Conservation (phyloP, 1,284 basidiomycete genomes). For the Garcileccinum viscosum region DNA sequence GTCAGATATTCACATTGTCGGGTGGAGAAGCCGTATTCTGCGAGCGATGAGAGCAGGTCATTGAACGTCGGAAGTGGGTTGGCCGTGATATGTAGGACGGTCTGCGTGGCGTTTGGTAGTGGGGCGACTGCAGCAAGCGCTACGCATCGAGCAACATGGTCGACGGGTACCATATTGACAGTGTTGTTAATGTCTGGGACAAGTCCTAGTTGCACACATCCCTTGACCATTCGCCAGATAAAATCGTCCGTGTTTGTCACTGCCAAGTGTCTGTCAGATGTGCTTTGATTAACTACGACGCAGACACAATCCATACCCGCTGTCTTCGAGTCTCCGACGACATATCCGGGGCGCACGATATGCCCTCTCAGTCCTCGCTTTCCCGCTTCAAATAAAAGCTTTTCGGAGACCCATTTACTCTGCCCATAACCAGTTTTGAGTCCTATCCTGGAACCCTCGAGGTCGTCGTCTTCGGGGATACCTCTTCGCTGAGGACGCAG, state of each 20-base stretch:
- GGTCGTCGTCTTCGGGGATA: slow-evolving; percentile 87
- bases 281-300: slow-evolving; percentile 1
- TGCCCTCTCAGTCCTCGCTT: slow-evolving; percentile 86
- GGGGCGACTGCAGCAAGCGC: slow-evolving; percentile 73
- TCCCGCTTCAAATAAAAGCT: slow-evolving; percentile 90
- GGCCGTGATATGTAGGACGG: slow-evolving; percentile 90
- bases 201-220: slow-evolving; percentile 93
- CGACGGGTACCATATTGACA: slow-evolving; percentile 98
- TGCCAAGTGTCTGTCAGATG: slow-evolving; percentile 35
- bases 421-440: slow-evolving; percentile 96
- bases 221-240: slow-evolving; percentile 97
- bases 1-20: slow-evolving; percentile 86
- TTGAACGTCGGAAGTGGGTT: slow-evolving; percentile 92
- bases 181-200: slow-evolving; percentile 99
- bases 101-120: slow-evolving; percentile 55
- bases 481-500: slow-evolving; percentile 60
- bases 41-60: slow-evolving; percentile 79
- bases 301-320: slow-evolving; percentile 65
- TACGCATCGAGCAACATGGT: slow-evolving; percentile 90
- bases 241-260: slow-evolving; percentile 99
- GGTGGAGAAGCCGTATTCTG: slow-evolving; percentile 83
- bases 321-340: slow-evolving; percentile 89
- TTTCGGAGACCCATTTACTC: slow-evolving; percentile 98
- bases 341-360: slow-evolving; percentile 94
- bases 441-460: slow-evolving; percentile 82